Evolutionary conservation across 2,329 filamentous ascomycete genomes (phyloP), one percentile per base, ranked within the genome.

Genomic region (Ophiostoma sp.): DNA sequence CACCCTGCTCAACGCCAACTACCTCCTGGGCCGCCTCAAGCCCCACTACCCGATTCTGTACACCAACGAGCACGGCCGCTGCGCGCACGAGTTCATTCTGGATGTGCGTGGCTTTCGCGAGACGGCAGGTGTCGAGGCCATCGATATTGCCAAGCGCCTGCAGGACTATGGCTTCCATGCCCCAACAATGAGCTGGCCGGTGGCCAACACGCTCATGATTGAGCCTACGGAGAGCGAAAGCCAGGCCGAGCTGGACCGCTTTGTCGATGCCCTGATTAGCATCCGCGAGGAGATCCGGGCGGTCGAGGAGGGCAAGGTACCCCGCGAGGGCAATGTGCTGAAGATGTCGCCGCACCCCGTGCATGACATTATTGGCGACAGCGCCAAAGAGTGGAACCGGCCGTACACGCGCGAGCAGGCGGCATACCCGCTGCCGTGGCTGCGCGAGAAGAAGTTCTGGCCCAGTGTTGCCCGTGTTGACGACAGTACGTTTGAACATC

Each of bases 401-500:
- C 83, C 87, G 0, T 98, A 98, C 77, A 86, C 83, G 0, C 82
- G 93, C 41, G 89, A 95, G 80, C 85, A 88, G 79, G 94, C 94
- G 0, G 94, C 92, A 0, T 98, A 97, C 77, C 94, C 94, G 18
- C 77, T 96, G 71, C 82, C 87, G 0, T 96, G 87, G 79, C 80
- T 98, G 71, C 85, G 86, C 77, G 91, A 97, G 85, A 97, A 96
- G 89, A 98, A 98, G 83, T 97, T 97, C 81, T 98, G 94, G 94
- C 93, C 94, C 0, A 88, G 83, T 47, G 92, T 97, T 14, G 92
- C 90, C 6, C 85, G 94, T 77, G 83, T 97, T 27, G 91, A 98
- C 77, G 94, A 97, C 82, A 85, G 91, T 94, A 79, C 83, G 89
- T 83, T 58, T 64, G 36, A 27, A 18, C 12, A 27, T 42, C 68